These are phyloP conservation scores for Fusarium nisikadoi DNA, from an alignment of 2,329 filamentous ascomycete genomes.

Conservation along the genomic window DNA sequence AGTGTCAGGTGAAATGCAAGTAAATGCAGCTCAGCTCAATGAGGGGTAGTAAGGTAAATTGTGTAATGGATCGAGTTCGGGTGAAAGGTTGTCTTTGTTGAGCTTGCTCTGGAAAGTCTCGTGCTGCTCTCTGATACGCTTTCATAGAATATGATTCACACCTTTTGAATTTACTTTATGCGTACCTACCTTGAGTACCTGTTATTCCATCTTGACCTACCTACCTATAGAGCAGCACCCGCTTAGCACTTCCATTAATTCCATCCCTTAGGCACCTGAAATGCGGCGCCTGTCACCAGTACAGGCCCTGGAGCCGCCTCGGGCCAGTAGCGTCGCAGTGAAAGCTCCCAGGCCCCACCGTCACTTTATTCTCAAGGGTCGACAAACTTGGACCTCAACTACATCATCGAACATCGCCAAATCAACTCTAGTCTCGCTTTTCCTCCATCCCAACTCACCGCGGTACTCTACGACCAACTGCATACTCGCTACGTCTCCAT, in stretches of 20 bases:
- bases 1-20: background rate
- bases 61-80: background rate
- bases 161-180: background rate
- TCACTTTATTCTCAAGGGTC: constrained; percentile 19
- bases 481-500: constrained; percentile 36
- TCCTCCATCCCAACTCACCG: background rate
- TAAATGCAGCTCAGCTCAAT: background rate
- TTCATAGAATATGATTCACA: background rate
- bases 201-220: background rate
- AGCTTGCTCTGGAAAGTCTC: background rate
- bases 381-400: constrained; percentile 34
- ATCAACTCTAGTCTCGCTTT: background rate
- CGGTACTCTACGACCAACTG: constrained; percentile 8
- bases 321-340: constrained; percentile 21
- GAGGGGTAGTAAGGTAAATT: constrained; percentile 16
- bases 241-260: background rate
- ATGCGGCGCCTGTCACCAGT: constrained; percentile 42
- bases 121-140: background rate
- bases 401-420: constrained; percentile 27
- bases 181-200: background rate
- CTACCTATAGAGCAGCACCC: background rate
- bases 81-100: background rate
- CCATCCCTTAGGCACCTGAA: background rate
- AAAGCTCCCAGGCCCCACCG: constrained; percentile 18
- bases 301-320: constrained; percentile 42